phyloP scores from a whole-genome alignment of 2,329 filamentous ascomycete species.

The Verticillium klebahnii region DNA sequence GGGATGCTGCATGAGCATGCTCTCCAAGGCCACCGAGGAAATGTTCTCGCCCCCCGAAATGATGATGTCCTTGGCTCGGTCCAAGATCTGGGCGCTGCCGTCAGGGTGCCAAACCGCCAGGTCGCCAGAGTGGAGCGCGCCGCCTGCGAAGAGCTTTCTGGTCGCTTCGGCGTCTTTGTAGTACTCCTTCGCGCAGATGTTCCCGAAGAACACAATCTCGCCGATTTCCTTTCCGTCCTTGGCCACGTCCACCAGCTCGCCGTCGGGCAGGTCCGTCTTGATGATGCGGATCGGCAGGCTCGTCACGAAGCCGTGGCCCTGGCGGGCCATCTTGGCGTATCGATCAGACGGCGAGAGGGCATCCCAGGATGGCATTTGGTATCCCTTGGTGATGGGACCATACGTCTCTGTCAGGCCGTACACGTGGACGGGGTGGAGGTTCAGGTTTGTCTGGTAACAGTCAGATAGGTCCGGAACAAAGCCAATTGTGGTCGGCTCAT shows the following conservation, averaged over 20 bases:
- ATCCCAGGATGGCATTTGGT: slow-evolving; percentile 84
- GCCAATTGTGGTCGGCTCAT: not conserved
- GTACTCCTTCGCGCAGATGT: slow-evolving; percentile 89
- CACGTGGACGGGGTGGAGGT: slow-evolving; percentile 86
- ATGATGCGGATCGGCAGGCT: slow-evolving; percentile 77
- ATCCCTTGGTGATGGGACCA: slow-evolving; percentile 92
- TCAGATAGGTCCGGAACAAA: not conserved
- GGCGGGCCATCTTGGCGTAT: slow-evolving; percentile 85
- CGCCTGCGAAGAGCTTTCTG: slow-evolving; percentile 79
- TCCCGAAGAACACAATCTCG: slow-evolving; percentile 82
- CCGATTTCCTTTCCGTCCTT: slow-evolving; percentile 72
- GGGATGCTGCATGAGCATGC: slow-evolving; percentile 83
- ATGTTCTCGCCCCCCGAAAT: slow-evolving; percentile 98
- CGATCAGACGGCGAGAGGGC: slow-evolving; percentile 66
- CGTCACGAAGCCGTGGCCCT: slow-evolving; percentile 87
- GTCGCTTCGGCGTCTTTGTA: slow-evolving; percentile 88
- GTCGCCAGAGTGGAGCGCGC: slow-evolving; percentile 84
- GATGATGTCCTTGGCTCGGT: slow-evolving; percentile 96
- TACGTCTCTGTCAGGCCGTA: slow-evolving; percentile 90
- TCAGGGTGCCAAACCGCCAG: slow-evolving; percentile 91
- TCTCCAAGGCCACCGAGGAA: slow-evolving; percentile 85
- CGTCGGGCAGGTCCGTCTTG: slow-evolving; percentile 69
- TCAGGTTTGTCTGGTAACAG: slow-evolving; percentile 47
- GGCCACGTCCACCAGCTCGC: slow-evolving; percentile 61
- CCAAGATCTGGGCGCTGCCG: slow-evolving; percentile 85